Conservation (phyloP, 805 yeast genomes). For the Pichia exigua region DNA sequence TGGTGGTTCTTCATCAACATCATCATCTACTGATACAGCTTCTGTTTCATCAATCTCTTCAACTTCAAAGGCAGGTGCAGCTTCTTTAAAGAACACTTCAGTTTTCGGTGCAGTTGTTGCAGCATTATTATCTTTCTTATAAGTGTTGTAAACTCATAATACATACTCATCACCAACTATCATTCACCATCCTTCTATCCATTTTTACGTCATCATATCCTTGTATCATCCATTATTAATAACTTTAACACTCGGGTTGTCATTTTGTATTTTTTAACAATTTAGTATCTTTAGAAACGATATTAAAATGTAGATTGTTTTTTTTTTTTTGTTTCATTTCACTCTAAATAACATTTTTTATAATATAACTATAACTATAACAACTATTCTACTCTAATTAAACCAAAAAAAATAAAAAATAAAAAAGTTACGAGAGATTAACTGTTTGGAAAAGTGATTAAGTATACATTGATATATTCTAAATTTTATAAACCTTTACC, state of each 20-base stretch:
- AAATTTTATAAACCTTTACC: constrained; percentile 67
- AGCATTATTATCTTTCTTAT: constrained; percentile 43
- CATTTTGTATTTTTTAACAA: not conserved
- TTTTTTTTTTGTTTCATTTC: not conserved
- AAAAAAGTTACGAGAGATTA: too few species aligned
- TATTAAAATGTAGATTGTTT: not conserved
- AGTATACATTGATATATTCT: too few species aligned
- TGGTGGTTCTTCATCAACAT: constrained; percentile 26
- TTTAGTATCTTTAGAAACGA: not conserved
- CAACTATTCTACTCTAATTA: not conserved
- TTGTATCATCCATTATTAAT: not conserved
- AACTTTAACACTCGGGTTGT: not conserved
- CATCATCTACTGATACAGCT: constrained; percentile 22
- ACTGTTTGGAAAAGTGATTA: too few species aligned
- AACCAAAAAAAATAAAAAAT: not conserved
- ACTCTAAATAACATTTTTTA: not conserved
- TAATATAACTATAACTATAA: constrained; percentile 9
- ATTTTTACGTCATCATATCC: not conserved
- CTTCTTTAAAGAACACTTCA: constrained; percentile 28
- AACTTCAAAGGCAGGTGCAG: not conserved
- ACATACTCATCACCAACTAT: not conserved
- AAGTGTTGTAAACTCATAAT: constrained; percentile 15
- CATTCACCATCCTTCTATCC: not conserved
- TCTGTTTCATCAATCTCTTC: not conserved
- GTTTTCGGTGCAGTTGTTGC: constrained; percentile 44